Evolutionary conservation across 2,329 filamentous ascomycete genomes (phyloP).

Genomic region (Fusarium succisae): DNA sequence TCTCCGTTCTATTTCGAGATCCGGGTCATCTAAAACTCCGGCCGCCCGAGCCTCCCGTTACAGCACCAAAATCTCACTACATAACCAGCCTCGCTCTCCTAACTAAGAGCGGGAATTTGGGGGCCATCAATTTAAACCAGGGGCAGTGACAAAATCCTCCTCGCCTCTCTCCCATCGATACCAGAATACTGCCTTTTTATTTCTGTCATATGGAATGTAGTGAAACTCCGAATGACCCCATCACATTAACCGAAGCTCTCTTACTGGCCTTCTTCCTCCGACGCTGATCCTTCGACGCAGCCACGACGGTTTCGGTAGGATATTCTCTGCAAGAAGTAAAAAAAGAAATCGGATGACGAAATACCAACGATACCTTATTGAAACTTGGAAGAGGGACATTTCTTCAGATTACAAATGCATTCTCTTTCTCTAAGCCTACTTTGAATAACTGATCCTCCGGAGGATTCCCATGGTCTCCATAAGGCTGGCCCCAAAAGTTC

Average conservation of each 20-base stretch:
- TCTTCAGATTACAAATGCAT: neutral
- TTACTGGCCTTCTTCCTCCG: neutral
- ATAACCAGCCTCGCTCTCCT: neutral
- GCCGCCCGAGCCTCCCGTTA: neutral
- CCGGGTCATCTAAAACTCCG: neutral
- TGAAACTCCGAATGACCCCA: neutral
- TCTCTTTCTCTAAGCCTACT: neutral
- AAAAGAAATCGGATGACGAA: neutral
- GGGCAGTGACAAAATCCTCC: neutral
- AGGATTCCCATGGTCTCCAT: neutral
- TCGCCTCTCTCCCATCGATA: fast-evolving
- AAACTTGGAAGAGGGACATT: neutral
- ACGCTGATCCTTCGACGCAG: neutral
- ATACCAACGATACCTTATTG: neutral
- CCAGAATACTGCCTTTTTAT: fast-evolving
- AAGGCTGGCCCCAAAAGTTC: neutral
- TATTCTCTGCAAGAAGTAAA: neutral
- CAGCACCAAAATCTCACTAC: neutral
- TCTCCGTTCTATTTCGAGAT: neutral
- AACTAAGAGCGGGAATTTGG: neutral
- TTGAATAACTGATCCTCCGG: neutral
- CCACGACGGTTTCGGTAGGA: neutral
- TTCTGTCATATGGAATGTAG: neutral
- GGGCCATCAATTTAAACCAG: neutral
- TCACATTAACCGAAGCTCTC: neutral